phyloP scores from a whole-genome alignment of 805 yeast species.

The Teunomyces pallodes region DNA sequence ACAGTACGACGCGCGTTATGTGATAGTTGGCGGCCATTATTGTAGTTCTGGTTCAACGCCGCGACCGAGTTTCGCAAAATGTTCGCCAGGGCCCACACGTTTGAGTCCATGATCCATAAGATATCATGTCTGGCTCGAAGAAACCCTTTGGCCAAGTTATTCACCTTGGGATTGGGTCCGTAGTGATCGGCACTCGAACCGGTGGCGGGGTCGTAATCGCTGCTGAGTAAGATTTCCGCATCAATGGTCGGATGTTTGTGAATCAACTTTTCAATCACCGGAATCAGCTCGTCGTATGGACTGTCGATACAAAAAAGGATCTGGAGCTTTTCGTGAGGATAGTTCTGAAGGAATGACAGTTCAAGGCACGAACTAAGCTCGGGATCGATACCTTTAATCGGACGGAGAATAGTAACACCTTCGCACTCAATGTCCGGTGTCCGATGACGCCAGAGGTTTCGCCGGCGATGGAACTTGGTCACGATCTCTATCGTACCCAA shows the following conservation, averaged over 20 bases:
- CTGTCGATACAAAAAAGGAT: conserved; percentile 75
- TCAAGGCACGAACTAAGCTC: conserved; percentile 67
- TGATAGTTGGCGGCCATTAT: conserved; percentile 44
- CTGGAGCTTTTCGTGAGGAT: conserved; percentile 60
- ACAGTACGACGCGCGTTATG: conserved; percentile 37
- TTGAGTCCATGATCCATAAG: conserved; percentile 83
- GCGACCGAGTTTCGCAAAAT: conserved; percentile 63
- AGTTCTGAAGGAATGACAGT: conserved; percentile 65
- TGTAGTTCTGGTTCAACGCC: conserved; percentile 46
- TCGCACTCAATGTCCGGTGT: conserved; percentile 14
- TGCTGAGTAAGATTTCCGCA: conserved; percentile 51
- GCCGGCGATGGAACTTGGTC: conserved; percentile 25
- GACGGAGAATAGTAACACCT: conserved; percentile 73
- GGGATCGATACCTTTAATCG: conserved; percentile 81
- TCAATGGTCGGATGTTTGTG: conserved; percentile 54
- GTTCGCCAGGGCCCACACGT: conserved; percentile 72
- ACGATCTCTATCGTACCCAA: conserved; percentile 40
- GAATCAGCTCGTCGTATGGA: conserved; percentile 60
- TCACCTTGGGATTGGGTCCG: conserved; percentile 89
- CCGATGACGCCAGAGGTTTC: conserved; percentile 10
- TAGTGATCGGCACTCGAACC: conserved; percentile 43
- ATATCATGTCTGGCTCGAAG: conserved; percentile 64
- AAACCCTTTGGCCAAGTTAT: conserved; percentile 82
- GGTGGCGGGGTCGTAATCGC: conserved; percentile 11
- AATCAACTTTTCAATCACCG: conserved; percentile 51